Evolutionary conservation across 768 basidiomycete genomes (phyloP), one percentile per base, ranked within the genome.

Genomic region (Sutorius australiensis): DNA sequence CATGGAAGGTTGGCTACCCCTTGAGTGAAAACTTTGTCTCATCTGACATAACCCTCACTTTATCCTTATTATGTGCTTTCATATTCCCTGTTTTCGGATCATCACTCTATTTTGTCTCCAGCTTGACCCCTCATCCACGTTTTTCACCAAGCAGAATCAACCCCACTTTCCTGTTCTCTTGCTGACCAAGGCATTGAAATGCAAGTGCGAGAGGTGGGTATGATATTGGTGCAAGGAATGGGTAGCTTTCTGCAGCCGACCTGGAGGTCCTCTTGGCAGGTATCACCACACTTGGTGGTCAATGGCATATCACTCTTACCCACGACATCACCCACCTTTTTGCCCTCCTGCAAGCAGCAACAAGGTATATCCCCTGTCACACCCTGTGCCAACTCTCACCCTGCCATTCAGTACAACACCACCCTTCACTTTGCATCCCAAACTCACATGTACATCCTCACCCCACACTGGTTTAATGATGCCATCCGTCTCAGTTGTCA

Each of bases 381-480:
- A 1, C 11, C 14, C 5, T 19, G 16, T 37, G 1, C 30, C 21
- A 6, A 24, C 30, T 12, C 10, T 5, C 19, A 56, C 42, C 17
- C n/a, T 12, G 6, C 28, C 9, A 2, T 43, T 19, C 31, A 77
- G 64, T 79, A 77, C 61, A 65, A 72, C 31, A 75, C 72, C 3
- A 76, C 78, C 30, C 72, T 86, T 57, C 81, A 86, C 57, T 84
- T 79, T 67, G 77, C 81, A 46, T 67, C 78, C 3, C 71, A 78
- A 44, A 84, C 83, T 0, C 70, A 75, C 9, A 79, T 94, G 61
- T 81, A 77, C 46, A 73, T 92, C 10, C 63, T 97, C n/a, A 77
- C 92, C 0, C 94, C 93, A 0, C 90, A 94, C 57, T 97, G 94
- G 93, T 94, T 94, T 54, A 89, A 94, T 60, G 91, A 93, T 58